Conservation (phyloP, 2,329 filamentous ascomycete species). For the Cladosporium velox region DNA sequence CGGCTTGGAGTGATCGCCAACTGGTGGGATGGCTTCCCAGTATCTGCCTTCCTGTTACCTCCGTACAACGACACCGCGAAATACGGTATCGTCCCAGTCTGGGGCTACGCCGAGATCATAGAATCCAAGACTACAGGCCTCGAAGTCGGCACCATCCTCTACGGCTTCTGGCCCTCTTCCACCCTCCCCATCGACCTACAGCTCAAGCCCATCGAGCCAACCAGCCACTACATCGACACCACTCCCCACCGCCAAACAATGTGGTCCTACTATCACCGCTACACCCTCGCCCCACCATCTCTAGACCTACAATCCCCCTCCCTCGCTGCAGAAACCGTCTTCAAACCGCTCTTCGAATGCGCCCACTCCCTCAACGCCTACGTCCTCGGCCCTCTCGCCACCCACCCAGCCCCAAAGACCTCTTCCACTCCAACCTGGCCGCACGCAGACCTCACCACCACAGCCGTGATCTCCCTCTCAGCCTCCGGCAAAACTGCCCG, state of each 20-base stretch:
- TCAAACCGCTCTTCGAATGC: conserved; percentile 23
- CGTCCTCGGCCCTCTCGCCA: conserved; percentile 20
- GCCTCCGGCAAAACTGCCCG: conserved; percentile 27
- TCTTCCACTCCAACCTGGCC: conserved; percentile 4
- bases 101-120: conserved; percentile 50
- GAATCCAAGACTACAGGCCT: conserved; percentile 44
- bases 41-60: conserved; percentile 41
- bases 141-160: conserved; percentile 41
- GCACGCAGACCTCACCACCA: conserved; percentile 23
- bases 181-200: conserved; percentile 42
- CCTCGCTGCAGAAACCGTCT: conserved; percentile 19
- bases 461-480: conserved; percentile 23
- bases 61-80: conserved; percentile 40
- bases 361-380: conserved; percentile 24
- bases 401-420: conserved; percentile 21
- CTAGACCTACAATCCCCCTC: not conserved
- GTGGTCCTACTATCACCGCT: conserved; percentile 52
- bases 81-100: conserved; percentile 53
- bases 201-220: conserved; percentile 31
- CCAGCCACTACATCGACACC: conserved; percentile 43
- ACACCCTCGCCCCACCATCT: conserved; percentile 24
- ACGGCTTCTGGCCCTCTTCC: conserved; percentile 49
- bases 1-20: conserved; percentile 31
- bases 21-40: conserved; percentile 51
- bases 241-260: conserved; percentile 41